Conservation (phyloP, 2,329 filamentous ascomycete species). For the Aspergillus pseudoviridinutans region DNA sequence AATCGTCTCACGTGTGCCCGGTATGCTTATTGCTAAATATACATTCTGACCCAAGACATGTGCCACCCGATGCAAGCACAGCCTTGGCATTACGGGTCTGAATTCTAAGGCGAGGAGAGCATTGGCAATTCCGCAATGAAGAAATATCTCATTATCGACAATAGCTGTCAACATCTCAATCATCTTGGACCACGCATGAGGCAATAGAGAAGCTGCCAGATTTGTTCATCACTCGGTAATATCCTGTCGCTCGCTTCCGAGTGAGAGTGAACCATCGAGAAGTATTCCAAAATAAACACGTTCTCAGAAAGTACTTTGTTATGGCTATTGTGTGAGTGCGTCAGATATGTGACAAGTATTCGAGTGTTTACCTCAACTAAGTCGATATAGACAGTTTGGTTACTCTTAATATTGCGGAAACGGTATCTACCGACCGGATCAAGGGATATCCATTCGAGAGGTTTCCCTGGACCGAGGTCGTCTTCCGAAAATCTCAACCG, state of each 20-base stretch:
- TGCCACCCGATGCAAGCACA: not conserved
- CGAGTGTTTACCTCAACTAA: not conserved
- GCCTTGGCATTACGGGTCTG: not conserved
- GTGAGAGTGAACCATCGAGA: no score
- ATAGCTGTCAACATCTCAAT: not conserved
- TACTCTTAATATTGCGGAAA: not conserved
- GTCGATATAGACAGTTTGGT: not conserved
- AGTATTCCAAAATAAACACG: no score
- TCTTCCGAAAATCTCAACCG: not conserved
- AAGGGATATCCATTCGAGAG: not conserved
- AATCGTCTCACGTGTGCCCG: not conserved
- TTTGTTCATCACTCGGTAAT: not conserved
- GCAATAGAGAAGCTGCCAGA: not conserved
- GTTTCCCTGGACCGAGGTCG: not conserved
- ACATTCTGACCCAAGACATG: not conserved
- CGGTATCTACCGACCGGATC: not conserved
- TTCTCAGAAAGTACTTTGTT: not conserved
- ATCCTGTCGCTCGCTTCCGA: not conserved
- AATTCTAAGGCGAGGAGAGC: not conserved
- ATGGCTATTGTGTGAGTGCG: not conserved
- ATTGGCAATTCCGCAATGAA: not conserved
- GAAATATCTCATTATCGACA: not conserved
- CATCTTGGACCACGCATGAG: not conserved
- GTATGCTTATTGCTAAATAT: not conserved
- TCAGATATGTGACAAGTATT: not conserved